Base-by-base conservation (phyloP, 73 alveolate species). In the Paraurostyla sp. region DNA sequence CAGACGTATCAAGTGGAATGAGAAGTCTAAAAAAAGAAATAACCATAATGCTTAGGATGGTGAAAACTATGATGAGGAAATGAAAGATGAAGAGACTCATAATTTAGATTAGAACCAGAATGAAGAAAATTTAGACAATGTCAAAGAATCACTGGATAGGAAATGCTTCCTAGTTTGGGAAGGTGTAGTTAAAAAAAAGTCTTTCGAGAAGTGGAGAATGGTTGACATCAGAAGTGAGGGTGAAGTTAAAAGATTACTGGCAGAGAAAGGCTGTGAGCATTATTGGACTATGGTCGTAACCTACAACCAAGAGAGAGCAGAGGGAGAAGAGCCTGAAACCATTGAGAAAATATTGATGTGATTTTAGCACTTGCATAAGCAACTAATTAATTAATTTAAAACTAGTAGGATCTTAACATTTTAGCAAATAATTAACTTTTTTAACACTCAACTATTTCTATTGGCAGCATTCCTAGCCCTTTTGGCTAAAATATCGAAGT, bases 81-180 rank as follows among this genome's bases (percentile, higher is more conserved):
- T 73, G 87, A 16, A 80, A 30, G 45, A 51, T 41, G 80, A 42
- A 83, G 32, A 76, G 69, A 43, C 29, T 62, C 46, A 48, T 11
- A 23, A 35, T n/a, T 32, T 6, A 85, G 46, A 16, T 71, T 83
- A 25, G 81, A 62, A 20, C n/a, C n/a, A n/a, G n/a, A 29, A 42
- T 23, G 82, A 82, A 11, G 73, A 83, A 4, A 91, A 92, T 36
- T 11, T 52, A 16, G 89, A 78, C 18, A 51, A 78, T 15, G 69
- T 78, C 0, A 78, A 78, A 35, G 65, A 78, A n/a, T 51, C 80
- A 3, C 58, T 52, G 2, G 89, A 78, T 35, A 78, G 40, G 46
- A 83, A 90, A 49, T 96, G 99, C 80, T 89, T 89, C 45, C 60
- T 96, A 43, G 93, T 96, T 13, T 96, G 98, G 98, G 98, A 94